Conservation (phyloP, 257 asterid species). For the Jasminum sambac region DNA sequence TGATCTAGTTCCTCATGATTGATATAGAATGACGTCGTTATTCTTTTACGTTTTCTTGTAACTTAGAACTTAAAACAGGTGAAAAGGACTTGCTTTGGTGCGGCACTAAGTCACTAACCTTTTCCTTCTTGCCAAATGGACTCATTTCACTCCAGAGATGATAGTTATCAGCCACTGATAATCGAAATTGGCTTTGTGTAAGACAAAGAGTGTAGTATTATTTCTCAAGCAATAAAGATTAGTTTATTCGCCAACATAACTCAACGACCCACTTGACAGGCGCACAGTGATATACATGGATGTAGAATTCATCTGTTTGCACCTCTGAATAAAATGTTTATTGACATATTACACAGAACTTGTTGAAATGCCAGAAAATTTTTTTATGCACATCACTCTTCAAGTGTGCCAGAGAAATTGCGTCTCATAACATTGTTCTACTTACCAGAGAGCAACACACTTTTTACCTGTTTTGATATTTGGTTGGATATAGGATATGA, state of each 20-base stretch:
- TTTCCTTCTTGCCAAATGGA: neutral
- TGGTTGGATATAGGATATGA: neutral
- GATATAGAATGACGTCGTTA: neutral
- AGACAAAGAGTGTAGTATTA: neutral
- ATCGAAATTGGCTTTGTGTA: neutral
- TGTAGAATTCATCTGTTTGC: neutral
- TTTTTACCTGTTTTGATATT: neutral
- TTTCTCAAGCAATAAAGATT: neutral
- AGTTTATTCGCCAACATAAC: neutral
- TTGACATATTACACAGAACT: neutral
- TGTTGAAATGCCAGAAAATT: neutral
- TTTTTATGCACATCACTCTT: neutral
- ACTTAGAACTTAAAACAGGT: neutral
- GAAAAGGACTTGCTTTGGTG: neutral
- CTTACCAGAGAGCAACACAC: neutral
- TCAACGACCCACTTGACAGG: neutral
- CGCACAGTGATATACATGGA: neutral
- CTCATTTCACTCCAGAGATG: neutral
- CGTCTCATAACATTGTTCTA: neutral
- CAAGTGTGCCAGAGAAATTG: too few relatives aligned
- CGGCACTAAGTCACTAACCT: constrained; percentile 10
- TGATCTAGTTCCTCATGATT: neutral
- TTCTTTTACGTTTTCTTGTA: neutral
- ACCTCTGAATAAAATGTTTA: neutral
- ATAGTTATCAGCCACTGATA: neutral